Evolutionary conservation across 345 rosid species (phyloP).

Genomic region (Sonneratia alba): DNA sequence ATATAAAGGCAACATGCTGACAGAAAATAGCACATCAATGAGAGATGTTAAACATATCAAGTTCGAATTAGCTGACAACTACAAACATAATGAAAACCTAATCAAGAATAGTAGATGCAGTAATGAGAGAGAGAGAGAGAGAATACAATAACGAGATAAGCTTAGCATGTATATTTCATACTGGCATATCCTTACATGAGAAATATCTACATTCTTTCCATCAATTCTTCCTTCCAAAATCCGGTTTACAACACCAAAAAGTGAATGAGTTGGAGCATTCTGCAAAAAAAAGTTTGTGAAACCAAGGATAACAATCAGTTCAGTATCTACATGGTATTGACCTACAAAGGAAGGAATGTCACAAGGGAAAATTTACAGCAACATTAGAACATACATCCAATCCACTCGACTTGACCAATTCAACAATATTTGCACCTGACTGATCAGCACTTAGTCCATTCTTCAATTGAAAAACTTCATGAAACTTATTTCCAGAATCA

Average conservation of each 20-base stretch:
- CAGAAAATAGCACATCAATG: slow-evolving; percentile 6
- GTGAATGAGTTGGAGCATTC: slow-evolving; percentile 62
- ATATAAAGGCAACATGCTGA: slow-evolving; percentile 44
- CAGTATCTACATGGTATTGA: neutral
- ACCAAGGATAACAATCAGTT: neutral
- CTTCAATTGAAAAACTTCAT: slow-evolving; percentile 30
- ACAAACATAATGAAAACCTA: neutral
- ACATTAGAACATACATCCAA: slow-evolving; percentile 48
- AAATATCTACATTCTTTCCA: slow-evolving; percentile 55
- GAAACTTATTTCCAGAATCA: slow-evolving; percentile 21
- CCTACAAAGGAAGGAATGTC: neutral
- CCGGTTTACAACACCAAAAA: slow-evolving; percentile 48
- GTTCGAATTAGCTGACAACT: neutral
- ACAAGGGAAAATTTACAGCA: slow-evolving; percentile 5
- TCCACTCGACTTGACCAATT: slow-evolving; percentile 50
- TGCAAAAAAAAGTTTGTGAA: slow-evolving; percentile 19
- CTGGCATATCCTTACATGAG: slow-evolving; percentile 43
- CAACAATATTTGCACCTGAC: slow-evolving; percentile 47
- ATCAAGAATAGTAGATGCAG: neutral
- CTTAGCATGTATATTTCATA: neutral
- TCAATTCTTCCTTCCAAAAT: slow-evolving; percentile 64
- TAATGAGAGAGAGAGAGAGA: neutral
- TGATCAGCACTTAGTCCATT: slow-evolving; percentile 42
- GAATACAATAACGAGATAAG: neutral
- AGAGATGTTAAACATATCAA: slow-evolving; percentile 4